Evolutionary conservation across 1,139 yeast species (phyloP).

Genomic region (Yamadazyma membranifaciens): DNA sequence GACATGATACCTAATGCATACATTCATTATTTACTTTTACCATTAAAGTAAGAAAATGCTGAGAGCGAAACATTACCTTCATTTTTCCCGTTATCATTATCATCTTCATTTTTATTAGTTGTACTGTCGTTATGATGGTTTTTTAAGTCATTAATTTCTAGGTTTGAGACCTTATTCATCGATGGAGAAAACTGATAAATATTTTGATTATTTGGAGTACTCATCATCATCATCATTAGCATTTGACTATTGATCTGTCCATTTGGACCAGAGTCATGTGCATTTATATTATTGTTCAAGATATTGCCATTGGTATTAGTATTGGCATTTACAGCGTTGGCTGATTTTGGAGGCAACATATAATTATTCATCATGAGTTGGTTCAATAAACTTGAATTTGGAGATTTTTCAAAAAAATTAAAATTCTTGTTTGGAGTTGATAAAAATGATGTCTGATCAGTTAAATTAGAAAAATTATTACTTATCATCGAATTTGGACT

Average conservation of each 20-base stretch:
- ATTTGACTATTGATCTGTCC: constrained; percentile 6
- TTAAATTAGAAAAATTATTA: constrained; percentile 21
- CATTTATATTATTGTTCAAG: neutral
- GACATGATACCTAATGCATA: no score
- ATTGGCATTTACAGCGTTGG: neutral
- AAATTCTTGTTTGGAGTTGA: constrained; percentile 45
- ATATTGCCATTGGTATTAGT: neutral
- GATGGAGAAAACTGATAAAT: constrained; percentile 14
- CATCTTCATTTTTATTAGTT: constrained; percentile 1
- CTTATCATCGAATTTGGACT: constrained; percentile 23
- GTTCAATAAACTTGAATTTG: constrained; percentile 21
- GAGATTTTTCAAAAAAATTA: constrained; percentile 37
- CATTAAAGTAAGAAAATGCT: constrained; percentile 15
- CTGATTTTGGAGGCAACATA: constrained; percentile 28
- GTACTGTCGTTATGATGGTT: constrained; percentile 4
- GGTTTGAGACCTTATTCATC: neutral
- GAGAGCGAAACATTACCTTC: constrained; percentile 15
- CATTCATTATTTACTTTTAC: constrained; percentile 6
- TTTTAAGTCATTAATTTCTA: no score
- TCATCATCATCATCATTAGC: constrained; percentile 46
- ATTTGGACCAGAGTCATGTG: neutral
- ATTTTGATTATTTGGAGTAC: constrained; percentile 43
- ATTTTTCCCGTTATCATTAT: constrained; percentile 8
- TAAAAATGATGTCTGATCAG: constrained; percentile 23
- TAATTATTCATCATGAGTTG: constrained; percentile 23